Percentiles rank a stretch among this genome's conserved stretches.
Conservation (phyloP, 2,329 filamentous ascomycete species). For the Sphaerostilbella broomeana region DNA sequence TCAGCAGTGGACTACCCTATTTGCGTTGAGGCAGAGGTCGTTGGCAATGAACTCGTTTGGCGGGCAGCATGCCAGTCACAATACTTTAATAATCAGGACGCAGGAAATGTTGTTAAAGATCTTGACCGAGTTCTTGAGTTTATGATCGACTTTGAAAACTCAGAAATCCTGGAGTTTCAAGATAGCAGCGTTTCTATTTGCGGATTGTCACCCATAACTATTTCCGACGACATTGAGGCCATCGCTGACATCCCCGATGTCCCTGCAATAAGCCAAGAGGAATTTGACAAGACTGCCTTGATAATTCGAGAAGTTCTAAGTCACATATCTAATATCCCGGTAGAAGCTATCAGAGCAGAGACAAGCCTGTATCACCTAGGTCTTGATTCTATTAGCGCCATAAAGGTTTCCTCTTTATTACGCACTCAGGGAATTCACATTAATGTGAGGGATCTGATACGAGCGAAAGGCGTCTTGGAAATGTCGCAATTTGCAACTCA, state of each 20-base stretch:
- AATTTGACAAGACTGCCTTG: constrained; percentile 31
- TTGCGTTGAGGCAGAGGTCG: constrained; percentile 71
- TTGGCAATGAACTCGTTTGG: constrained; percentile 54
- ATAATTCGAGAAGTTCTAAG: constrained; percentile 43
- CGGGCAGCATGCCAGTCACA: constrained; percentile 61
- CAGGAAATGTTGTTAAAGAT: constrained; percentile 45
- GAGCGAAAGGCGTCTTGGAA: constrained; percentile 54
- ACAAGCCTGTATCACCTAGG: constrained; percentile 77
- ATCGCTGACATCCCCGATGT: not conserved
- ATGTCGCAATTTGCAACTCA: constrained; percentile 43
- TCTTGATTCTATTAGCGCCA: constrained; percentile 85
- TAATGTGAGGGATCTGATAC: constrained; percentile 64
- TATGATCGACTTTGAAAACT: constrained; percentile 44
- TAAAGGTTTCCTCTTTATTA: constrained; percentile 70
- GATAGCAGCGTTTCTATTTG: constrained; percentile 55
- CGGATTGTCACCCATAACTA: constrained; percentile 39
- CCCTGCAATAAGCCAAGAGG: not conserved
- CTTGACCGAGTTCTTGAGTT: constrained; percentile 54
- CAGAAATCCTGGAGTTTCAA: constrained; percentile 49
- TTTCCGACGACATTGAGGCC: constrained; percentile 1
- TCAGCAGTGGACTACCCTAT: constrained; percentile 75
- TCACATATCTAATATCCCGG: constrained; percentile 54
- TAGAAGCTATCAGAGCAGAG: constrained; percentile 49
- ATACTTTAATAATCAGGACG: constrained; percentile 41
- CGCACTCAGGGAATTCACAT: constrained; percentile 56